Evolutionary conservation across 768 basidiomycete genomes (phyloP).

Genomic region (Tylopilus subfusipes): DNA sequence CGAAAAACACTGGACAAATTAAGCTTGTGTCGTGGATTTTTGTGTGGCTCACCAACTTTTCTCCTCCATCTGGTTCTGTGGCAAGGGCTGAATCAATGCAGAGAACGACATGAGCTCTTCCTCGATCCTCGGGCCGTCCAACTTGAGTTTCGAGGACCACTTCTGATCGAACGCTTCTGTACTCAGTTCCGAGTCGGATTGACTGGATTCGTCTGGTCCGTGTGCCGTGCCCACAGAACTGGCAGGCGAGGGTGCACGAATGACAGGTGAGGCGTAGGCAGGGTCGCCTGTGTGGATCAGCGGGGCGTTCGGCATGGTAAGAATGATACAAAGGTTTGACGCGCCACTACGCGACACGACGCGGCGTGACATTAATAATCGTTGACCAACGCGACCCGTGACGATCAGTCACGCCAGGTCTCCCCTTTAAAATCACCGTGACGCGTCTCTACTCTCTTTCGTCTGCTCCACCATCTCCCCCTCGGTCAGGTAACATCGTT

Average conservation of each 20-base stretch:
- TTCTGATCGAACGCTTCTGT: conserved; percentile 37
- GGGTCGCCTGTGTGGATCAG: conserved; percentile 34
- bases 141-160: conserved; percentile 32
- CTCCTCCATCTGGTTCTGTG: conserved; percentile 36
- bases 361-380: conserved; percentile 34
- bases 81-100: conserved; percentile 33
- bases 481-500: not conserved
- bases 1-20: conserved; percentile 31
- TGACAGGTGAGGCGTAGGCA: conserved; percentile 43
- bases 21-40: conserved; percentile 1
- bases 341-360: conserved; percentile 6
- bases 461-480: conserved; percentile 24
- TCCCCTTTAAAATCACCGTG: conserved; percentile 28
- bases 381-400: conserved; percentile 32
- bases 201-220: conserved; percentile 42
- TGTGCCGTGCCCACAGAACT: conserved; percentile 48
- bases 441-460: conserved; percentile 25
- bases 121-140: conserved; percentile 36
- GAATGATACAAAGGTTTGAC: no score
- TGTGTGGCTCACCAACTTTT: conserved; percentile 31
- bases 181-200: conserved; percentile 38
- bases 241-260: conserved; percentile 45
- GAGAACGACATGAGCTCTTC: conserved; percentile 35
- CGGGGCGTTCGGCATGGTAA: conserved; percentile 26
- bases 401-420: conserved; percentile 26